A percentile compares a stretch with the other conserved stretches of the same genome.
These are phyloP conservation scores for Asterella californica DNA, from an alignment of 225 moss, liverwort and hornwort species.

Conservation along the genomic window DNA sequence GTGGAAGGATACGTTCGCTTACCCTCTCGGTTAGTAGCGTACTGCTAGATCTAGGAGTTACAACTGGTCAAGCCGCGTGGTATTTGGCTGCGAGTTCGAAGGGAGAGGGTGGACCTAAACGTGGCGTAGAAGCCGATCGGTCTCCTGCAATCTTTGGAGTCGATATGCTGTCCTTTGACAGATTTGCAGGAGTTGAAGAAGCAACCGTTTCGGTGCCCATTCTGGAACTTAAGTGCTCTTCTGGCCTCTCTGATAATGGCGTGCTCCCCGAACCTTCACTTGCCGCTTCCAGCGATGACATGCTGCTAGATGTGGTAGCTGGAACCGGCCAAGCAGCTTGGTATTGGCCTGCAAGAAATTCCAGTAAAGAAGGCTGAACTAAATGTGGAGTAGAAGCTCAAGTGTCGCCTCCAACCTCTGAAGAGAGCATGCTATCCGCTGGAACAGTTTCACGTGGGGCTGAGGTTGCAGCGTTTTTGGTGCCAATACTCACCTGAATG, in stretches of 20 bases:
- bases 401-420: not conserved
- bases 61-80: not conserved
- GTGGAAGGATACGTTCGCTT: not conserved
- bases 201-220: not conserved
- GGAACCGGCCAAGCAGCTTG: not conserved
- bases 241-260: not conserved
- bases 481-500: not conserved
- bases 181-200: not conserved
- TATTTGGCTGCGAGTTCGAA: not conserved
- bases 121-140: not conserved
- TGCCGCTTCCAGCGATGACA: not conserved
- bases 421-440: not conserved
- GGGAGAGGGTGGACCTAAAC: not conserved
- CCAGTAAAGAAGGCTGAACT: not conserved
- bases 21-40: too few species aligned
- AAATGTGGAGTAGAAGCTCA: not conserved
- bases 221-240: not conserved
- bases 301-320: not conserved
- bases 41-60: not conserved
- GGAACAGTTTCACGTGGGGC: not conserved
- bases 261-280: not conserved
- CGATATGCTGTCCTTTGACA: not conserved
- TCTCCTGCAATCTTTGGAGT: not conserved
- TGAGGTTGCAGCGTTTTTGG: not conserved
- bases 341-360: not conserved